Percentiles rank a stretch among this genome's conserved stretches.
Evolutionary conservation across 2,329 filamentous ascomycete species (phyloP).

Genomic region (Metarhizium rileyi): DNA sequence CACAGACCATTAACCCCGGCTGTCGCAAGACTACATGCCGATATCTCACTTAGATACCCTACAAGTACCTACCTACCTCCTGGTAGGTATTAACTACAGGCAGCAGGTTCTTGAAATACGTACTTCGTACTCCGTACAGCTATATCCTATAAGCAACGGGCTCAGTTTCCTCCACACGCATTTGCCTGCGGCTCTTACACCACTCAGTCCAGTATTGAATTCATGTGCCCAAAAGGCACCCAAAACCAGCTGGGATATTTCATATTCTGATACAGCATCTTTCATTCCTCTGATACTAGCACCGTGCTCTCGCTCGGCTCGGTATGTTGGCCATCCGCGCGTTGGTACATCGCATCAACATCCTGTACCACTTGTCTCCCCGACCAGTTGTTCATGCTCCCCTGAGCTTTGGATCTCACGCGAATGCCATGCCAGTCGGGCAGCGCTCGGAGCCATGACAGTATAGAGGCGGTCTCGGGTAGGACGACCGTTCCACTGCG

Average conservation of each 20-base stretch:
- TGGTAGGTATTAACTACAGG: background rate
- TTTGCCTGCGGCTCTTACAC: background rate
- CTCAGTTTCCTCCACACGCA: background rate
- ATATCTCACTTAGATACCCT: no score
- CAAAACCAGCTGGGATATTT: no score
- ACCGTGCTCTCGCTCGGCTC: conserved; percentile 8
- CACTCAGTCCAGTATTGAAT: background rate
- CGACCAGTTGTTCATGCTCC: conserved; percentile 32
- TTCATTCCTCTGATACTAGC: conserved; percentile 22
- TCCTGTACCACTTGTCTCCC: conserved; percentile 40
- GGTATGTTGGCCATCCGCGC: background rate
- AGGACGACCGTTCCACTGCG: conserved; percentile 38
- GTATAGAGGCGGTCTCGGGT: conserved; percentile 27
- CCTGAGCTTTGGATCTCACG: conserved; percentile 33
- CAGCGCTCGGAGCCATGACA: conserved; percentile 37
- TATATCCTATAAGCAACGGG: no score
- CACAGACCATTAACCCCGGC: background rate
- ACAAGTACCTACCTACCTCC: background rate
- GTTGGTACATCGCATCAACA: conserved; percentile 20
- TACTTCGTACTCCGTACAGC: background rate
- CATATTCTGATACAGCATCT: no score
- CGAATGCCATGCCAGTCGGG: conserved; percentile 55
- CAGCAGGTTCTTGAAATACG: no score
- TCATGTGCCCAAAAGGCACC: background rate
- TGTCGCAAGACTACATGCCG: background rate